Percentiles rank a stretch among this genome's conserved stretches.
Evolutionary conservation across 305 asterid genomes (phyloP).

Genomic region (Fraxinus nigra): DNA sequence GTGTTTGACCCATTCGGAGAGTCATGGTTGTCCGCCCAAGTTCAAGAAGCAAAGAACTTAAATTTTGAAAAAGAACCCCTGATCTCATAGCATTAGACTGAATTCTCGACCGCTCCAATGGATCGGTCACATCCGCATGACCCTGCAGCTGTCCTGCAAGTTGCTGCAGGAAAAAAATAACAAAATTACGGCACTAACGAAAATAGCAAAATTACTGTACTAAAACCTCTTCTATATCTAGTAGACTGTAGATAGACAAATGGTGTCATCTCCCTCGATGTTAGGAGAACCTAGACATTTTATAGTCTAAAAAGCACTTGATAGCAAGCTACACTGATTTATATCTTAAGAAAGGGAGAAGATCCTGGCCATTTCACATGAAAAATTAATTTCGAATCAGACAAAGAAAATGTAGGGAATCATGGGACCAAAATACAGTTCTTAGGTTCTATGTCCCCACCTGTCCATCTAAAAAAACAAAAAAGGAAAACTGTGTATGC

Average conservation of each 20-base stretch:
- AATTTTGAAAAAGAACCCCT: constrained; percentile 68
- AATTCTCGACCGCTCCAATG: constrained; percentile 62
- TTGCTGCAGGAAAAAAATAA: constrained; percentile 47
- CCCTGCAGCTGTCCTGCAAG: constrained; percentile 62
- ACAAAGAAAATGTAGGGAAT: background rate
- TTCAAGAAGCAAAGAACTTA: constrained; percentile 86
- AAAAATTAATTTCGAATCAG: background rate
- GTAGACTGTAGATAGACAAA: background rate
- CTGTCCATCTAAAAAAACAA: background rate
- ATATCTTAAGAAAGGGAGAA: background rate
- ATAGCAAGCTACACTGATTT: background rate
- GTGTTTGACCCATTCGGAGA: constrained; percentile 77
- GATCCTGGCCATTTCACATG: background rate
- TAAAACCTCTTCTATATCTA: background rate
- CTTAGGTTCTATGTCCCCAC: background rate
- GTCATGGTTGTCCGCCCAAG: constrained; percentile 92
- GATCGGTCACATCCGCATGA: constrained; percentile 56
- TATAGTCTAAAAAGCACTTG: background rate
- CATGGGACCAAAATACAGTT: background rate
- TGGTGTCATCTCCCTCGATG: constrained; percentile 4
- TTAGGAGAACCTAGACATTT: background rate
- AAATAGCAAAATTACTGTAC: background rate
- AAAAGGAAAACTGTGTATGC: background rate
- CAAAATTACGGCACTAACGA: background rate
- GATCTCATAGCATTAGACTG: constrained; percentile 72